Conservation (phyloP, 2,329 filamentous ascomycete genomes). For the Lecanicillium sp. region DNA sequence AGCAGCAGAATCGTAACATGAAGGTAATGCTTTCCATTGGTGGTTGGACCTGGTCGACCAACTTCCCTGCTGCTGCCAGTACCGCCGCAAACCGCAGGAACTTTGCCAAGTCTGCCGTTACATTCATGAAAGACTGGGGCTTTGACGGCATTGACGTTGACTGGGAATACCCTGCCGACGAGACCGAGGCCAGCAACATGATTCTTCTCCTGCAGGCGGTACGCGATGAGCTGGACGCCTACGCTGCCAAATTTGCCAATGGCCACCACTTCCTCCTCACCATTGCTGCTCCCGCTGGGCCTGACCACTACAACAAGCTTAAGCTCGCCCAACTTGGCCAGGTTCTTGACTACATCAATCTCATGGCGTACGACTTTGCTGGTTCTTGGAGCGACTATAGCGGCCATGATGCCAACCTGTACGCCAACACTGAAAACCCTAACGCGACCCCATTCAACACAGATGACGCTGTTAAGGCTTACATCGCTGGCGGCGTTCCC, state of each 20-base stretch:
- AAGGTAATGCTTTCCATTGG: constrained; percentile 76
- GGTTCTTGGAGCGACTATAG: constrained; percentile 59
- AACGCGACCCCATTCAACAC: constrained; percentile 61
- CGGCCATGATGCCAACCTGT: constrained; percentile 68
- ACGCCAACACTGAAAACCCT: constrained; percentile 43
- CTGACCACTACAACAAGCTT: constrained; percentile 38
- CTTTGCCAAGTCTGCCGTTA: constrained; percentile 64
- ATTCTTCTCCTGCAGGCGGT: constrained; percentile 35
- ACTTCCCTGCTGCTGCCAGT: constrained; percentile 61
- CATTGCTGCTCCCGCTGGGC: constrained; percentile 43
- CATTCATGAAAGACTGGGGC: constrained; percentile 65
- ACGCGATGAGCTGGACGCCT: constrained; percentile 38
- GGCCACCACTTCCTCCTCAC: constrained; percentile 46
- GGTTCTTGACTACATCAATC: constrained; percentile 48
- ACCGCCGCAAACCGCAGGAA: constrained; percentile 50
- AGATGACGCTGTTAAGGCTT: constrained; percentile 55
- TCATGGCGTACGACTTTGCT: constrained; percentile 74
- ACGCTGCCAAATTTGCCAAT: constrained; percentile 32
- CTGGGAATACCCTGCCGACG: constrained; percentile 30
- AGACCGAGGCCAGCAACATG: constrained; percentile 33
- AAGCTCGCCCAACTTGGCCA: constrained; percentile 37
- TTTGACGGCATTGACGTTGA: constrained; percentile 41
- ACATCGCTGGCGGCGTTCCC: constrained; percentile 54
- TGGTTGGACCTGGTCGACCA: constrained; percentile 75
- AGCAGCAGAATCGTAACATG: constrained; percentile 67